Evolutionary conservation across 2,329 filamentous ascomycete genomes (phyloP).

Genomic region (Calonectria leucothoes): DNA sequence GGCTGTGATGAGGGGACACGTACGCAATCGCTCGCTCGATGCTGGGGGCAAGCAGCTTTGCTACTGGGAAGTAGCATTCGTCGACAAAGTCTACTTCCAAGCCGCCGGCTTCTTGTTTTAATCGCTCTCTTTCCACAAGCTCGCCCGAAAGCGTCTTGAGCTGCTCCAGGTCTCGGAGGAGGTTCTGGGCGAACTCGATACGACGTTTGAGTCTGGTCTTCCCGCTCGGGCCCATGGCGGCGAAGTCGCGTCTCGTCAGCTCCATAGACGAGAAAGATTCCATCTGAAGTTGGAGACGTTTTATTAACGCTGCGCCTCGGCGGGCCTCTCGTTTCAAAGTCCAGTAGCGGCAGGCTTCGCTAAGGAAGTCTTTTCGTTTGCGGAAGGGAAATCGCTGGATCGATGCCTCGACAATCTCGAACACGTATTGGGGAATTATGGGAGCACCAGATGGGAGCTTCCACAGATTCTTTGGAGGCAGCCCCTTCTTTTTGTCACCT

Average conservation of each 20-base stretch:
- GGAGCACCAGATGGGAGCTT: conserved; percentile 94
- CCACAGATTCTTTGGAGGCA: conserved; percentile 68
- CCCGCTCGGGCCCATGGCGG: conserved; percentile 90
- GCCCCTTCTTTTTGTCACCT: conserved; percentile 78
- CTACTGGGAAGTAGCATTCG: conserved; percentile 90
- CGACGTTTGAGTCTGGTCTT: conserved; percentile 81
- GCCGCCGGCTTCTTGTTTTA: conserved; percentile 82
- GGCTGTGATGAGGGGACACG: conserved; percentile 54
- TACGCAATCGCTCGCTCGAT: conserved; percentile 85
- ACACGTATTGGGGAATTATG: conserved; percentile 90
- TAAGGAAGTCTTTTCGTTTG: conserved; percentile 91
- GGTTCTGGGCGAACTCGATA: conserved; percentile 85
- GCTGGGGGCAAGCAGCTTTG: conserved; percentile 79
- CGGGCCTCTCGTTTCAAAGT: conserved; percentile 95
- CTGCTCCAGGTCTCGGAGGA: conserved; percentile 82
- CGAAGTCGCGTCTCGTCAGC: conserved; percentile 93
- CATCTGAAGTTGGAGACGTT: conserved; percentile 92
- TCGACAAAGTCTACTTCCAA: conserved; percentile 85
- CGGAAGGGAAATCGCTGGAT: conserved; percentile 82
- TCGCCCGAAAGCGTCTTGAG: conserved; percentile 77
- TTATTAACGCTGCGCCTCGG: conserved; percentile 89
- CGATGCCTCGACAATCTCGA: conserved; percentile 85
- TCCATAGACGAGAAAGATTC: conserved; percentile 98
- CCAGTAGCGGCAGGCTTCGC: conserved; percentile 97
- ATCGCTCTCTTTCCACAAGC: conserved; percentile 79